Conservation (phyloP, 306 rosid genomes). For the Styphnolobium japonicum region DNA sequence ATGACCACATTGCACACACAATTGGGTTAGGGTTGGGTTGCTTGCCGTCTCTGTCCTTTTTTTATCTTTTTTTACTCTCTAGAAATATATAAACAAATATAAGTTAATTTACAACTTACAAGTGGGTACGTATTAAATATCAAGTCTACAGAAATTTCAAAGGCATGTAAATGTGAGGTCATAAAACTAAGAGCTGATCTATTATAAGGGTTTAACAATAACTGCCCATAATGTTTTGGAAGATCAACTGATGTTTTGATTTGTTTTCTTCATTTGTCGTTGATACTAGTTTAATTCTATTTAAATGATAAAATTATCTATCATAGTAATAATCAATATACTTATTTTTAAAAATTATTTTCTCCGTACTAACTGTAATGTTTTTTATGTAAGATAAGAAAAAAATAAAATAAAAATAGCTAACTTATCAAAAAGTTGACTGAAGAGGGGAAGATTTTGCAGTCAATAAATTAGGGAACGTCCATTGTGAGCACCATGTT, state of each 20-base stretch:
- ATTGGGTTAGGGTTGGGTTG: not conserved
- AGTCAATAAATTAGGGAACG: not conserved
- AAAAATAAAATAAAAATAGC: too few species aligned
- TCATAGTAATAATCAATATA: too few species aligned
- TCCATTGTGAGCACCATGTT: not conserved
- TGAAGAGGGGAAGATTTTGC: not conserved
- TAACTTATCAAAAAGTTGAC: not conserved
- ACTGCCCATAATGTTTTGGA: too few species aligned
- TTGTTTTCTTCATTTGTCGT: not conserved
- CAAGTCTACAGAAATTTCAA: conserved; percentile 1
- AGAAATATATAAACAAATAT: not conserved
- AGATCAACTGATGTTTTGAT: not conserved
- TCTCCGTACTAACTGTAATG: not conserved
- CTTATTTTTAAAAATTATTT: too few species aligned
- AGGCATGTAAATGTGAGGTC: conserved; percentile 11
- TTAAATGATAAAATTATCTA: too few species aligned
- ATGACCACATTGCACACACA: not conserved
- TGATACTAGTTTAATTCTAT: too few species aligned
- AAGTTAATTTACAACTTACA: conserved; percentile 5
- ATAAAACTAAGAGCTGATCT: not conserved
- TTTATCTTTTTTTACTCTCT: not conserved
- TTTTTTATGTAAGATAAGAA: too few species aligned
- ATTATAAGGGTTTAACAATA: not conserved
- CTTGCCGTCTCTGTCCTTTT: conserved; percentile 27
- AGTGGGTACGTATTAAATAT: not conserved